These are phyloP conservation scores for Amyloporia xantha DNA, from an alignment of 768 basidiomycete species.

Conservation along the genomic window DNA sequence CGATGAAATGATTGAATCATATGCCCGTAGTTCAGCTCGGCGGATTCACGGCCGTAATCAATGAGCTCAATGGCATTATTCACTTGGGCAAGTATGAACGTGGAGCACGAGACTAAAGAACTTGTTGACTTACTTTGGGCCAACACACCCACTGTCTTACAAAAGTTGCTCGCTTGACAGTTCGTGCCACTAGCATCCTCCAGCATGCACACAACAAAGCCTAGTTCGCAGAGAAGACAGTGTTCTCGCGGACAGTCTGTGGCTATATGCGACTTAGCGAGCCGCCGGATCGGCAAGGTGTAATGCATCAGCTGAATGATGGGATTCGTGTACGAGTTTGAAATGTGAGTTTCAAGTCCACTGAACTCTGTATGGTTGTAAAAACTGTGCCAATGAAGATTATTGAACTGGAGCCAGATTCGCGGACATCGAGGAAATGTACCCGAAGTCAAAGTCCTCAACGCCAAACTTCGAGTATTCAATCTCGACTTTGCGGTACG, in stretches of 20 bases:
- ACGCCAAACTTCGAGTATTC: conserved; percentile 98
- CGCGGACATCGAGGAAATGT: conserved; percentile 16
- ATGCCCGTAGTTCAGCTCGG: conserved; percentile 72
- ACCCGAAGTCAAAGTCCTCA: conserved; percentile 99
- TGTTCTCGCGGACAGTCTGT: conserved; percentile 86
- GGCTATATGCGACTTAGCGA: conserved; percentile 90
- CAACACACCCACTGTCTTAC: conserved; percentile 83
- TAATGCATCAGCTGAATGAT: conserved; percentile 90
- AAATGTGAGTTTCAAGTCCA: conserved; percentile 93
- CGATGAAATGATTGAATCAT: conserved; percentile 95
- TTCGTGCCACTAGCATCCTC: conserved; percentile 92
- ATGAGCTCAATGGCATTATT: conserved; percentile 81
- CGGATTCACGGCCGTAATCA: conserved; percentile 75
- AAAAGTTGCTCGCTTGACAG: conserved; percentile 96
- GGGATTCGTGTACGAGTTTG: conserved; percentile 95
- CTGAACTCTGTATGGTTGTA: conserved; percentile 90
- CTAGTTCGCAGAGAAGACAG: conserved; percentile 91
- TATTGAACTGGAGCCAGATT: not conserved
- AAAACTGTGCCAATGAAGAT: conserved; percentile 44
- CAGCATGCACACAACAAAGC: conserved; percentile 91
- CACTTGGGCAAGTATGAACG: conserved; percentile 28
- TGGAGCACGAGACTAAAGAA: not conserved
- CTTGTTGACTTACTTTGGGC: conserved; percentile 58
- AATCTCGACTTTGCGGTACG: conserved; percentile 92
- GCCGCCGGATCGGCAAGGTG: conserved; percentile 60